Conservation (phyloP, 2,329 filamentous ascomycete genomes). For the Aureobasidium leucospermi region DNA sequence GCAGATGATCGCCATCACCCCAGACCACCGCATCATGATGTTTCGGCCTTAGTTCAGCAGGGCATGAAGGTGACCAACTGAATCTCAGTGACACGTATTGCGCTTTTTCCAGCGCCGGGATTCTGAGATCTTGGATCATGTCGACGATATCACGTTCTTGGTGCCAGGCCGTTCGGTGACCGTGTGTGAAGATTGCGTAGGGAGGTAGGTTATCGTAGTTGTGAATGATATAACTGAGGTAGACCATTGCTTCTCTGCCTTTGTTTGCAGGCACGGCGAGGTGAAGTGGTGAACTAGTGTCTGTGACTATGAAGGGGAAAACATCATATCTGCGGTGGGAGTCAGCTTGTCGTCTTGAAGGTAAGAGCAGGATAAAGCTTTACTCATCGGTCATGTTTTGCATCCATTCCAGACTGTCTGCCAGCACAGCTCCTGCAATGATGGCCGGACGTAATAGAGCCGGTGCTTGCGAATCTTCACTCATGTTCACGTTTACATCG, state of each 20-base stretch:
- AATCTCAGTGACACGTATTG: not conserved
- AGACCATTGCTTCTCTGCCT: slow-evolving; percentile 44
- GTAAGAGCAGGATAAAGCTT: too few species aligned
- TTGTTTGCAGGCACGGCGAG: slow-evolving; percentile 41
- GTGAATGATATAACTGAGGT: slow-evolving; percentile 38
- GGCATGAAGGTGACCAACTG: not conserved
- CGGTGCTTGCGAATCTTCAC: too few species aligned
- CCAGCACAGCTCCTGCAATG: too few species aligned
- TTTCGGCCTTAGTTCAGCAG: slow-evolving; percentile 22
- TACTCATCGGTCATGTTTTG: too few species aligned
- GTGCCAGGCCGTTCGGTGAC: not conserved
- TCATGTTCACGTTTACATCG: too few species aligned
- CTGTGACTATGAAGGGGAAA: not conserved
- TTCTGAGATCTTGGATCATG: not conserved
- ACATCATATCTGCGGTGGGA: not conserved
- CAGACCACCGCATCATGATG: slow-evolving; percentile 1
- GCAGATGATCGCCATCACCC: not conserved
- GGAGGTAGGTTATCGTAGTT: slow-evolving; percentile 1
- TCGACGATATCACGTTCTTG: not conserved
- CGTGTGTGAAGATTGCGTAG: not conserved
- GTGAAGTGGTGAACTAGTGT: not conserved
- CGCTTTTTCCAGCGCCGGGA: not conserved
- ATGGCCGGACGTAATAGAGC: too few species aligned
- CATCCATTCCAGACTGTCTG: too few species aligned
- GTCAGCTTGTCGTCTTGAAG: too few species aligned